Conservation (phyloP, 208 protist genomes). For the Endotrypanum monterogeii region DNA sequence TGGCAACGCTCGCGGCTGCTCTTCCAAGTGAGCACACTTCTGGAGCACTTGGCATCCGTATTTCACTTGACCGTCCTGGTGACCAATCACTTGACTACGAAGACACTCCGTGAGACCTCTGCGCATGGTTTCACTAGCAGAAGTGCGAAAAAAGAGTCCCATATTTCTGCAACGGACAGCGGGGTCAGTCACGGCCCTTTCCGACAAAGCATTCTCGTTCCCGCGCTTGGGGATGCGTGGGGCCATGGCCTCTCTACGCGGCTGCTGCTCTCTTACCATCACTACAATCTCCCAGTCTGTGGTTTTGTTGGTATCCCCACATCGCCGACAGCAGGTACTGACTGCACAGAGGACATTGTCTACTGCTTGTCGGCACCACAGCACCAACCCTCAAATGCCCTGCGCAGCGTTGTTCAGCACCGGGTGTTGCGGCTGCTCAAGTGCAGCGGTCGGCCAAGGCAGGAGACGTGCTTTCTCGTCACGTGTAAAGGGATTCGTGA, state of each 20-base stretch:
- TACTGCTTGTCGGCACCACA: not conserved
- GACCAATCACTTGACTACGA: slow-evolving; percentile 89
- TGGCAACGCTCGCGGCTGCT: slow-evolving; percentile 64
- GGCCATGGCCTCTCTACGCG: slow-evolving; percentile 50
- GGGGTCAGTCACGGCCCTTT: not conserved
- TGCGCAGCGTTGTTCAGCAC: slow-evolving; percentile 44
- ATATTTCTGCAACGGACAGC: not conserved
- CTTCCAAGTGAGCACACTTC: slow-evolving; percentile 52
- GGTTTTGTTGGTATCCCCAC: not conserved
- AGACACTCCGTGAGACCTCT: slow-evolving; percentile 6
- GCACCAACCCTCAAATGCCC: no score
- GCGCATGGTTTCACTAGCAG: not conserved
- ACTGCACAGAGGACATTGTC: slow-evolving; percentile 36
- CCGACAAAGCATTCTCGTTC: slow-evolving; percentile 40
- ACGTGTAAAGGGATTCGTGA: slow-evolving; percentile 75
- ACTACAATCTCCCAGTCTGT: slow-evolving; percentile 35
- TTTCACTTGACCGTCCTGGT: slow-evolving; percentile 64
- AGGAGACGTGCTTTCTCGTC: slow-evolving; percentile 71
- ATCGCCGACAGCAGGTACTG: not conserved
- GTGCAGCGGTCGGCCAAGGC: slow-evolving; percentile 32
- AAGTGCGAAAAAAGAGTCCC: not conserved
- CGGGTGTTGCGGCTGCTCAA: slow-evolving; percentile 75
- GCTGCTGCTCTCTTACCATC: slow-evolving; percentile 69
- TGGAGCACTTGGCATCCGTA: slow-evolving; percentile 50
- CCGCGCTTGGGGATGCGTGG: slow-evolving; percentile 81